These are phyloP conservation scores for Phyllosticta citriasiana DNA, from an alignment of 2,329 filamentous ascomycete genomes.

Conservation along the genomic window DNA sequence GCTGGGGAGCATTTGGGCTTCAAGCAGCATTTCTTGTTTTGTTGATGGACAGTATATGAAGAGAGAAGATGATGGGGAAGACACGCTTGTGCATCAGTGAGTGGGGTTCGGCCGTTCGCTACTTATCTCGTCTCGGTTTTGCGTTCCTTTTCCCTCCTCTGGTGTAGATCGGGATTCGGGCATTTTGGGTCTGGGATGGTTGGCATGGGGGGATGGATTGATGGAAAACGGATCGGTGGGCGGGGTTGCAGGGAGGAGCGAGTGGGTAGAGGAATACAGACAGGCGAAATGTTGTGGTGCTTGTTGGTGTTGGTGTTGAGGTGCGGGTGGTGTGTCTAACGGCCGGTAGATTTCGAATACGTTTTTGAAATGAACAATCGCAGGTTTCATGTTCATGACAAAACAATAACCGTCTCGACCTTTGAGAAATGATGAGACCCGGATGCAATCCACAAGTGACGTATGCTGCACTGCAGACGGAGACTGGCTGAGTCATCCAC, in stretches of 20 bases:
- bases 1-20: too few species aligned
- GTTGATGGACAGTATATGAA: not conserved
- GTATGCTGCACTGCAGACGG: not conserved
- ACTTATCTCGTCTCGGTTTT: not conserved
- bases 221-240: not conserved
- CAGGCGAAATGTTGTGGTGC: not conserved
- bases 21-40: not conserved
- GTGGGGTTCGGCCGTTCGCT: not conserved
- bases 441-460: not conserved
- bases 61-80: not conserved
- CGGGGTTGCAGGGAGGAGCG: not conserved
- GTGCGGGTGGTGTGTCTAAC: not conserved
- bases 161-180: not conserved
- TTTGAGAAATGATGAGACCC: too few species aligned
- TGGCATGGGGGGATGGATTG: not conserved
- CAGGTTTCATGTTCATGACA: too few species aligned
- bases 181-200: not conserved
- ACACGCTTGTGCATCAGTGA: not conserved
- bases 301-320: not conserved
- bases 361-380: not conserved
- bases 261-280: not conserved
- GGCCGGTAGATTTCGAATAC: not conserved
- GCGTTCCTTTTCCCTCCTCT: not conserved
- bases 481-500: not conserved
- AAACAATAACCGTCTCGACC: too few species aligned